phyloP scores from a whole-genome alignment of 331 rosid genomes.

The Dryas integrifolia region DNA sequence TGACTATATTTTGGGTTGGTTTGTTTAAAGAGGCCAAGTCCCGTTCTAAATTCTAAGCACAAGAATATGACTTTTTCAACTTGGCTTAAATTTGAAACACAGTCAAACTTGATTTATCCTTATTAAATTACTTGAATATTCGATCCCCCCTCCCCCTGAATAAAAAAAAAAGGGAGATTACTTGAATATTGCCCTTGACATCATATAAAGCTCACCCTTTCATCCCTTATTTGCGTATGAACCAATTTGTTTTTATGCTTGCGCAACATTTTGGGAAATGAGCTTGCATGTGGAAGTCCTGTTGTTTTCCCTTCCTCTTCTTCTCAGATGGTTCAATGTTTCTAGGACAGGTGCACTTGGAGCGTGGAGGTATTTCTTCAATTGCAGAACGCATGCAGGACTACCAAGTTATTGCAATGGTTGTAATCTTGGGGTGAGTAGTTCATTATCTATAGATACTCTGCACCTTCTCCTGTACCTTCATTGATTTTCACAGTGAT shows the following conservation, averaged over 20 bases:
- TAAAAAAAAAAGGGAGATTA: background rate
- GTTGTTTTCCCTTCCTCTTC: slow-evolving; percentile 1
- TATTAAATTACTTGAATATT: background rate
- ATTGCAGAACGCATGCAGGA: slow-evolving; percentile 63
- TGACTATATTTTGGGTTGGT: background rate
- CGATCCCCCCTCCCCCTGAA: background rate
- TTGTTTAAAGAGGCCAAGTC: background rate
- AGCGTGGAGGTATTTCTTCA: slow-evolving; percentile 47
- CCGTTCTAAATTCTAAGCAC: background rate
- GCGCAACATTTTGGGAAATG: background rate
- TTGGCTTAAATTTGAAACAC: too few species aligned
- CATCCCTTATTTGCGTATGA: background rate
- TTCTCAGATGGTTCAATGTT: slow-evolving; percentile 24
- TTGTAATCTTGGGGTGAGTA: slow-evolving; percentile 72
- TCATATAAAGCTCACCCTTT: background rate
- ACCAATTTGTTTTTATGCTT: background rate
- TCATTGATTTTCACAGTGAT: background rate
- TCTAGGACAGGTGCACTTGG: slow-evolving; percentile 55
- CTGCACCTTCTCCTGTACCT: background rate
- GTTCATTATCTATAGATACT: slow-evolving; percentile 14
- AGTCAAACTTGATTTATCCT: background rate
- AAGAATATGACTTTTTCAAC: background rate
- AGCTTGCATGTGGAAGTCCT: background rate
- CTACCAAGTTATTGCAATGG: slow-evolving; percentile 87
- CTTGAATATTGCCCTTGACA: background rate